Conservation (phyloP, 1,139 yeast genomes). For the Scheffersomyces quercinus region DNA sequence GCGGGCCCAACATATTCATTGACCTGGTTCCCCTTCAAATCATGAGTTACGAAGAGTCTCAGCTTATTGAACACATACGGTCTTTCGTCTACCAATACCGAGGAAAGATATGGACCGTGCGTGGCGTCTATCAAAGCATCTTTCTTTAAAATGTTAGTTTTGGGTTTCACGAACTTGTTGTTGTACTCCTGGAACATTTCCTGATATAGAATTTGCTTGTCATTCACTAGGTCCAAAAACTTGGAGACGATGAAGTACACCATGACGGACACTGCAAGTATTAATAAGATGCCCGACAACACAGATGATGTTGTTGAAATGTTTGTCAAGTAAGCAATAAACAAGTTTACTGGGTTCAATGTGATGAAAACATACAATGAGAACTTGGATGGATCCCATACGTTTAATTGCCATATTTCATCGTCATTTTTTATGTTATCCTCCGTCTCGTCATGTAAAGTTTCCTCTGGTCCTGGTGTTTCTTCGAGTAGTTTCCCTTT, state of each 20-base stretch:
- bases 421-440: slow-evolving; percentile 22
- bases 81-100: slow-evolving; percentile 30
- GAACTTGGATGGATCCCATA: slow-evolving; percentile 31
- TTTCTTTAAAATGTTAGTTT: slow-evolving; percentile 50
- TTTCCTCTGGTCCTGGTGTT: neutral
- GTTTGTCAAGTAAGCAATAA: slow-evolving; percentile 33
- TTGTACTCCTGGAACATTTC: slow-evolving; percentile 68
- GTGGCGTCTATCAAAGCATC: slow-evolving; percentile 72
- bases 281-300: slow-evolving; percentile 9
- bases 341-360: slow-evolving; percentile 57
- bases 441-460: slow-evolving; percentile 7
- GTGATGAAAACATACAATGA: slow-evolving; percentile 36
- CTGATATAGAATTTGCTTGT: slow-evolving; percentile 59
- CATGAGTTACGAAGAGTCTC: slow-evolving; percentile 49
- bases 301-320: slow-evolving; percentile 14
- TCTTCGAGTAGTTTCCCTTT: too few relatives aligned
- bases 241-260: slow-evolving; percentile 40
- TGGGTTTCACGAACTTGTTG: slow-evolving; percentile 65
- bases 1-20: slow-evolving; percentile 10
- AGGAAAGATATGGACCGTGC: slow-evolving; percentile 33
- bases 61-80: slow-evolving; percentile 36
- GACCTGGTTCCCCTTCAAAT: slow-evolving; percentile 37
- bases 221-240: slow-evolving; percentile 52
- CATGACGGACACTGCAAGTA: slow-evolving; percentile 38
- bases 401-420: slow-evolving; percentile 52